A percentile compares a stretch with the other conserved stretches of the same genome.
Evolutionary conservation across 78 protist species (phyloP).

Genomic region (Diacronema lutheri): DNA sequence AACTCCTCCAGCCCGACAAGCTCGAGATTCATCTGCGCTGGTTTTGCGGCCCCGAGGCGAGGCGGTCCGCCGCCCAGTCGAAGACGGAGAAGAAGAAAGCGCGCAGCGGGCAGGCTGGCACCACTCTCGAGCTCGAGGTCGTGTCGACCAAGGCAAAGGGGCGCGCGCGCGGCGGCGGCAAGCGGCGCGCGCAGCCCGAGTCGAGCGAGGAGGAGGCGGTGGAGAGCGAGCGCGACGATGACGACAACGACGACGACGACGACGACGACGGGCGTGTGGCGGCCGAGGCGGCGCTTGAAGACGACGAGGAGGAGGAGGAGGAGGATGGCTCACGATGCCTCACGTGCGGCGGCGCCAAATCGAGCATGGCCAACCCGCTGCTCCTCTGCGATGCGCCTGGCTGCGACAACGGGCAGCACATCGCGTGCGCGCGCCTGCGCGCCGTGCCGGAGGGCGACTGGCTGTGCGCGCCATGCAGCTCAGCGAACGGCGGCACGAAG

Average conservation of each 20-base stretch:
- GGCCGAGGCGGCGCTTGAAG: not conserved
- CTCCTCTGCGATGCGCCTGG: no score
- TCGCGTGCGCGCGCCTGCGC: no score
- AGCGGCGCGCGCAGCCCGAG: not conserved
- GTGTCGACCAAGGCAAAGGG: no score
- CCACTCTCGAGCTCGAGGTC: no score
- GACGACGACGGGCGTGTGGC: no score
- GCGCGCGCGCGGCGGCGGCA: not conserved
- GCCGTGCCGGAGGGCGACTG: no score
- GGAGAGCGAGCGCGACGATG: not conserved
- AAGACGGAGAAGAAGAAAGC: not conserved
- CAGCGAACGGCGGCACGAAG: no score
- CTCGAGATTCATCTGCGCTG: not conserved
- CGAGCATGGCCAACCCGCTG: no score
- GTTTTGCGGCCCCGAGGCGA: conserved; percentile 16
- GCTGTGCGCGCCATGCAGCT: no score
- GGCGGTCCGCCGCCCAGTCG: not conserved
- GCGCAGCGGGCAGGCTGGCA: not conserved
- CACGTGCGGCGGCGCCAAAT: no score
- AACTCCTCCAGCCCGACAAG: not conserved
- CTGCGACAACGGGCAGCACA: no score
- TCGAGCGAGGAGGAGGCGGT: not conserved
- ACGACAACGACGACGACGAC: not conserved
- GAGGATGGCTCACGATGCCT: no score
- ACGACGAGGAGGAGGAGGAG: conserved; percentile 13